Conservation (phyloP, 495 filamentous ascomycete species). For the Annulohypoxylon stygium region DNA sequence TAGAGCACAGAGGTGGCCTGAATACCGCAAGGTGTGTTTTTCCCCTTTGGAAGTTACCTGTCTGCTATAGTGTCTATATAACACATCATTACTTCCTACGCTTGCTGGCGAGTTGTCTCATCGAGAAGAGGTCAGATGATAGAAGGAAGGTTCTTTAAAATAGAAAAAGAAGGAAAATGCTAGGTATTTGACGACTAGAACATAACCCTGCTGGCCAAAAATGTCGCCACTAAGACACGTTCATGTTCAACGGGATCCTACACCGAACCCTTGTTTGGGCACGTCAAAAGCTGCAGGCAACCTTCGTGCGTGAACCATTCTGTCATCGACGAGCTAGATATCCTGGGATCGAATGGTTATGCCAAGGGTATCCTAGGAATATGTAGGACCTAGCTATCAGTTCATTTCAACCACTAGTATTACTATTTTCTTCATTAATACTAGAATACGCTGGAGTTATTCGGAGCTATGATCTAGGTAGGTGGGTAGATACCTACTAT, state of each 20-base stretch:
- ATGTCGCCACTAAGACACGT: background rate
- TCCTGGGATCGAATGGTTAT: background rate
- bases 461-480: background rate
- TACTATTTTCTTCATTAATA: background rate
- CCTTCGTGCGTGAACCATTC: slow-evolving; percentile 17
- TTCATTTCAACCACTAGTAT: background rate
- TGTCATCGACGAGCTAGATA: background rate
- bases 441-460: background rate
- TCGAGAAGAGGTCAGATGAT: background rate
- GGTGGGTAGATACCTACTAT: background rate
- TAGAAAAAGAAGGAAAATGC: too few relatives aligned
- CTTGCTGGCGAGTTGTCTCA: background rate
- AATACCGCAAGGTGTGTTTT: background rate
- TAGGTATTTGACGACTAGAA: background rate
- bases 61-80: background rate
- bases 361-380: background rate
- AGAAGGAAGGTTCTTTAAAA: background rate
- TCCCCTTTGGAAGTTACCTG: background rate
- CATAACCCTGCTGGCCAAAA: background rate
- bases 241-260: slow-evolving; percentile 7
- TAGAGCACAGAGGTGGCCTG: background rate
- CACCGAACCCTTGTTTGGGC: background rate
- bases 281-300: slow-evolving; percentile 17
- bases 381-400: background rate
- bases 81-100: background rate